Base-by-base conservation (phyloP, 2,329 filamentous ascomycete species). In the Penicillium brevicompactum region DNA sequence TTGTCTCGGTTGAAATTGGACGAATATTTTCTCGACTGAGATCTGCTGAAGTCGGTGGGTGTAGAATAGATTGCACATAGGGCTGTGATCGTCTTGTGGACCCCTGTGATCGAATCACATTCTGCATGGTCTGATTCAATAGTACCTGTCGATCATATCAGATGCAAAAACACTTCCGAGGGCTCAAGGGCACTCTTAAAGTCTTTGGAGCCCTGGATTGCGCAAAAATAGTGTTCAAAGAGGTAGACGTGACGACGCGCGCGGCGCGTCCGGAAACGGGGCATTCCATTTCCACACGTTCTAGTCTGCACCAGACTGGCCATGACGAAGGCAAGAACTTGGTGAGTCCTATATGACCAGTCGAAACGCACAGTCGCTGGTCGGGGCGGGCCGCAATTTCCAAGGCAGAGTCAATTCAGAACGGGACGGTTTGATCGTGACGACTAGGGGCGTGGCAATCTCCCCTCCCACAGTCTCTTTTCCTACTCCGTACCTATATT, bases 371-470 rank as follows among this genome's bases (percentile, higher is more conserved):
- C 32, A 45, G 27, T 30, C 27, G 34, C 16, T 34, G 40, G 50
- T 54, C 52, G 34, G 41, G n/a, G 52, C 52, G 47, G 47, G 22
- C 37, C 47, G 18, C 42, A 30, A 22, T 50, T 40, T 34, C 49
- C 44, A 24, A 52, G 24, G 18, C 14, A 21, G 44, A 46, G 46
- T 44, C 42, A 38, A 52, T 55, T 55, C 30, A 50, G 22, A 55
- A 55, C 16, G 45, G 37, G 47, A 32, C 52, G 47, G 31, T 54
- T 51, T 54, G 53, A 55, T 49, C 41, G 48, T 21, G 42, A 42
- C 31, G n/a, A 24, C 14, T 11, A 30, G 37, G 43, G 38, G 43
- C 38, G n/a, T 21, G 16, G 38, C 38, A 41, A 41, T 41, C 38
- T 49, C 34, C 27, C 42, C 11, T 43, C 27, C 14, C 21, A 11